Evolutionary conservation across 371 early-diverging fungal species (phyloP), one percentile per base, ranked within the genome.

Genomic region (Zopfochytrium polystomum): DNA sequence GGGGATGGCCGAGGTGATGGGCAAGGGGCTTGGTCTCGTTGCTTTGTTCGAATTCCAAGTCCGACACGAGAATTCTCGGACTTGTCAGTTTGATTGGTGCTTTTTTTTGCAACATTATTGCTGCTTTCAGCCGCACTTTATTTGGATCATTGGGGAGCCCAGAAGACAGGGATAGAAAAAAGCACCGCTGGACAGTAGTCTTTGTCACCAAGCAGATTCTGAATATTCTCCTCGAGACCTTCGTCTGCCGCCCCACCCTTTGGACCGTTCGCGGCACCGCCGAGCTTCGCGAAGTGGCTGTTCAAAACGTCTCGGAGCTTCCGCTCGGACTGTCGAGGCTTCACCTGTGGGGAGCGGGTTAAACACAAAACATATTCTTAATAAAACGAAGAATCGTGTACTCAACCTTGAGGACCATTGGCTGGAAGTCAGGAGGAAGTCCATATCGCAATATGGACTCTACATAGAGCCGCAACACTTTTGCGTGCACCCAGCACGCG

Each of bases 401-500:
- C 45, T 66, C 59, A 63, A 89, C 89, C 72, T 84, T 84, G 59
- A 96, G 82, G 7, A 89, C 69, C 63, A 90, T 86, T 1, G 94
- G 83, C 59, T 89, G 81, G 70, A 94, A 98, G 67, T 96, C 91
- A 22, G 96, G 92, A 25, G 98, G 95, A 22, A 96, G 80, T 25
- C 98, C 98, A 70, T 96, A 96, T 53, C 97, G 91, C 67, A 98
- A 75, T 0, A 98, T 85, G n/a, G 92, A 91, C 71, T 98, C 98
- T 30, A 95, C 94, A 80, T 91, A 95, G 31, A 92, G 85, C 6
- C 97, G 85, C 44, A 98, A 74, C 0, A 89, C 90, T 75, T 96
- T 98, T 60, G 94, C 68, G 63, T 98, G 98, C 32, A 93, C 76
- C 93, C 93, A 96, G 46, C 89, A 83, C 18, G 90, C 68, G 70